Base-by-base conservation (phyloP, 2,329 filamentous ascomycete species). In the Fusarium mangiferae region DNA sequence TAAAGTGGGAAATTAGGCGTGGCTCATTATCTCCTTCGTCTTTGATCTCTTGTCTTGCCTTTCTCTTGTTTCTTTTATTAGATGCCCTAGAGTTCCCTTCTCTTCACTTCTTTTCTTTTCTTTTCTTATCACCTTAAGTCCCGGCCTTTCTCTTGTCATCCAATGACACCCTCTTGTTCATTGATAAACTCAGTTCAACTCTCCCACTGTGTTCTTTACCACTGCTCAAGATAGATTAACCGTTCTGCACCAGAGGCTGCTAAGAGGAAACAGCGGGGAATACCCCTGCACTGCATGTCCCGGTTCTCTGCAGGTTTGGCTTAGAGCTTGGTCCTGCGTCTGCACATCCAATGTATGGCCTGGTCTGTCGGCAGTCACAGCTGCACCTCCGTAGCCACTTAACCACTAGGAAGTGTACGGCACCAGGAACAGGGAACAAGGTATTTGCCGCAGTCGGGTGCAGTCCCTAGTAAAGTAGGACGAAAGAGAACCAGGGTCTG, bases 251-350 rank as follows among this genome's bases (percentile, higher is more conserved):
- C 62, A 30, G 55, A 24, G 55, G 48, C 68, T 55, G 55, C 28
- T 28, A 63, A 52, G 39, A 62, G 42, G 64, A 59, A 65, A 59
- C 57, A 35, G 51, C 61, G 66, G 64, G 68, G 70, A 70, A 60
- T 62, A 30, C 52, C 62, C 66, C 67, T 74, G 68, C 76, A 79
- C 67, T 74, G 68, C 76, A 79, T 79, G 74, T 78, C 77, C 80
- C 74, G 73, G 72, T 72, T 74, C 46, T 74, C 59, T 68, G 64
- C 73, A 68, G 68, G 49, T 76, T 66, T 54, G 56, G 41, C 57
- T 54, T 72, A 61, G 57, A 70, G 67, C 76, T 78, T 78, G 76
- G 75, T 62, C 77, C 74, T 63, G 68, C 62, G 75, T 77, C 77
- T 76, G 76, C 63, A 52, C 66, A 35, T 57, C 46, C 44, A 44